phyloP scores from a whole-genome alignment of 2,329 filamentous ascomycete species.

The Fusarium dimerum region DNA sequence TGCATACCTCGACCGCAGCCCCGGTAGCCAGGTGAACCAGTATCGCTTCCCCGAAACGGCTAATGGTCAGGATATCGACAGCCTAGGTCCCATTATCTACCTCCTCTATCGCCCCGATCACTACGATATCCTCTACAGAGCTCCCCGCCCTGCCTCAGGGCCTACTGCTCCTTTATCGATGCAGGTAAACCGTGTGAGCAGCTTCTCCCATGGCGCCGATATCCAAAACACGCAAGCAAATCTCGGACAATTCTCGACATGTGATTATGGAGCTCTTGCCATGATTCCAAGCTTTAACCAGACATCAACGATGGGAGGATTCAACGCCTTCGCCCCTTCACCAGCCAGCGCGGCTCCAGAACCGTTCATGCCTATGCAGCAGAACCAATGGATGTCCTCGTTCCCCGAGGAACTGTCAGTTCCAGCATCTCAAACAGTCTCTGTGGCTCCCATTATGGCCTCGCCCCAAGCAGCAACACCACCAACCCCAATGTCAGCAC shows the following conservation, averaged over 20 bases:
- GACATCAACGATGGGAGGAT: conserved; percentile 19
- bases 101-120: conserved; percentile 74
- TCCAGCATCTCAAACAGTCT: conserved; percentile 22
- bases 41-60: conserved; percentile 63
- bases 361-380: conserved; percentile 37
- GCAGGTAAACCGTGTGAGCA: conserved; percentile 55
- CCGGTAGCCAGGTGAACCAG: conserved; percentile 73
- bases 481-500: conserved; percentile 34
- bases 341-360: conserved; percentile 31
- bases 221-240: conserved; percentile 42
- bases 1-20: conserved; percentile 85
- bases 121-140: conserved; percentile 90
- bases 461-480: conserved; percentile 32
- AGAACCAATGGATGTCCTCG: conserved; percentile 40
- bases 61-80: conserved; percentile 44
- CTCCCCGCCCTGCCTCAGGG: conserved; percentile 30
- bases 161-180: conserved; percentile 37
- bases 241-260: conserved; percentile 43
- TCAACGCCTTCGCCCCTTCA: conserved; percentile 37
- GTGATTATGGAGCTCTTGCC: conserved; percentile 46
- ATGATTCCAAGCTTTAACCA: conserved; percentile 48
- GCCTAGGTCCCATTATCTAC: conserved; percentile 54
- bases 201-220: conserved; percentile 47
- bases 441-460: conserved; percentile 34
- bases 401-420: conserved; percentile 29